Conservation (phyloP, 2,329 filamentous ascomycete species). For the Aspergillus floridensis region DNA sequence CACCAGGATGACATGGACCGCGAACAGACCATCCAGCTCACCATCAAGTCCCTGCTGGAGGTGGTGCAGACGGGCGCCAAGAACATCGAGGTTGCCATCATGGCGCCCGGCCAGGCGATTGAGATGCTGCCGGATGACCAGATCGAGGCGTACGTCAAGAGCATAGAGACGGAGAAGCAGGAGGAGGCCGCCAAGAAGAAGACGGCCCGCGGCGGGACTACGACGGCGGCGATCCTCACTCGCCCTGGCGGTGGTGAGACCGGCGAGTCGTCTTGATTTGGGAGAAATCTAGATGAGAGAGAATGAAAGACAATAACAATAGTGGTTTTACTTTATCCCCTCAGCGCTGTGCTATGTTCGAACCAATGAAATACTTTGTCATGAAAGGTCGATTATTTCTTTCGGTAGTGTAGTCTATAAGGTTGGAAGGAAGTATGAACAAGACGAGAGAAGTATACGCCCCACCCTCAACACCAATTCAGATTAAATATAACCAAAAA, state of each 20-base stretch:
- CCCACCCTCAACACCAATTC: background rate
- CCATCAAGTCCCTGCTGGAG: slow-evolving; percentile 96
- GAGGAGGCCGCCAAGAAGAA: slow-evolving; percentile 98
- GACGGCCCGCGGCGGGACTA: slow-evolving; percentile 57
- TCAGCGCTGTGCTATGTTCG: slow-evolving; percentile 15
- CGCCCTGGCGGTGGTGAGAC: slow-evolving; percentile 48
- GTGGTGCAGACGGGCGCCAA: slow-evolving; percentile 98
- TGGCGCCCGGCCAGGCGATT: slow-evolving; percentile 86
- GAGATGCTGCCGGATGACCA: slow-evolving; percentile 95
- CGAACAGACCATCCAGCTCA: slow-evolving; percentile 91
- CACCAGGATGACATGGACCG: slow-evolving; percentile 98
- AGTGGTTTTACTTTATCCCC: slow-evolving; percentile 15
- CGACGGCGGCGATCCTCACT: slow-evolving; percentile 68
- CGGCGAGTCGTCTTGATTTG: slow-evolving; percentile 16
- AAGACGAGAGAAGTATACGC: background rate
- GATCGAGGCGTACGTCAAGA: slow-evolving; percentile 97
- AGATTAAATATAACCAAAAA: background rate
- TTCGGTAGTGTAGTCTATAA: background rate
- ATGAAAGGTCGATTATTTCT: background rate
- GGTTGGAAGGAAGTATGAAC: background rate
- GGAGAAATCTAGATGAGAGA: slow-evolving; percentile 14
- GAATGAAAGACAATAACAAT: background rate
- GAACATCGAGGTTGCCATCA: slow-evolving; percentile 99
- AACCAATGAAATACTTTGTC: slow-evolving; percentile 7
- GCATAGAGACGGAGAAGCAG: slow-evolving; percentile 98